Base-by-base conservation (phyloP, 1,284 basidiomycete genomes). In the Bondarzewia mesenterica region DNA sequence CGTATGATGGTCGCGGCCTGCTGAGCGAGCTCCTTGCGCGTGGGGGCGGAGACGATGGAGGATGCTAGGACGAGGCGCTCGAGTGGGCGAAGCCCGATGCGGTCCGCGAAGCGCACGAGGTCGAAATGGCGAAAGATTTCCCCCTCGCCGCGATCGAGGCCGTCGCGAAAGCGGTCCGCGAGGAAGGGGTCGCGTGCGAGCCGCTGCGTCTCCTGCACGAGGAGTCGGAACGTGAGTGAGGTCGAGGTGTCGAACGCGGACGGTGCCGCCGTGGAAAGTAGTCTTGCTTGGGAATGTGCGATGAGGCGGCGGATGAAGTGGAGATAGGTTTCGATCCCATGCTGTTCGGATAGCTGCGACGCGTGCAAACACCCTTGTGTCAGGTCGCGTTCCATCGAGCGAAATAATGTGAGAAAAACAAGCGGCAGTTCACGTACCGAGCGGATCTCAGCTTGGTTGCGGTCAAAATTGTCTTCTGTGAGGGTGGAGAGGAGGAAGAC, bases 241-340 rank as follows among this genome's bases (percentile, higher is more conserved):
- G 78, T 78, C 20, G 84, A 85, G 25, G 80, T 68, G 60, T 89
- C 86, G 54, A 83, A 81, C 0, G 79, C 69, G 36, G 80, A 68
- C 12, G 83, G 73, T 7, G 77, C 68, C 42, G 76, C 69, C 25
- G 75, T 66, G 26, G 80, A 71, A 12, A 76, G 62, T 41, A 87
- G 75, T 53, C 86, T 75, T 46, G 78, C 70, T 66, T 86, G 83
- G n/a, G 85, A 86, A 53, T 91, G 86, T 42, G 86, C 80, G 60
- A 94, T 89, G 64, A 95, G 85, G 53, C 93, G 86, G 54, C 93
- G 87, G 57, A 97, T 89, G 71, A 94, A 94, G 69, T 96, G 92
- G 52, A 93, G 80, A 70, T 96, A 95, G 54, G 92, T 94, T 66
- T 95, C 93, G 60, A 91, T 78, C 49, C 92, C 91, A 77, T 96